Evolutionary conservation across 2,329 filamentous ascomycete genomes (phyloP).

Genomic region (Fusarium caatingaense): DNA sequence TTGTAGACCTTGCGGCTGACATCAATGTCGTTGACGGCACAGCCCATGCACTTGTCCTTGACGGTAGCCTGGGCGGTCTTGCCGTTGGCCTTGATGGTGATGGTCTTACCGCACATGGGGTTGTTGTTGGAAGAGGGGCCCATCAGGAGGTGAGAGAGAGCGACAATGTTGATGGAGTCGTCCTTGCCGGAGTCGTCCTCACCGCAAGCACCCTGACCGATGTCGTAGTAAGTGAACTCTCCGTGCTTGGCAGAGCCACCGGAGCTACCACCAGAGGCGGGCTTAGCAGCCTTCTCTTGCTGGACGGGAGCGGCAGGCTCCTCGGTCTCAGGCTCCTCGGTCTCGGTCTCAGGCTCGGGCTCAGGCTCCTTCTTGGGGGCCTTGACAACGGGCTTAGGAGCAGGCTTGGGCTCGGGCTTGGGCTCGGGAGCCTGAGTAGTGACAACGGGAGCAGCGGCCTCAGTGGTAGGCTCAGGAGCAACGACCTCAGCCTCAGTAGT

Average conservation of each 20-base stretch:
- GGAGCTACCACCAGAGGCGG: constrained; percentile 26
- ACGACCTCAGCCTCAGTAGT: constrained; percentile 21
- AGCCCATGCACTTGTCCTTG: constrained; percentile 82
- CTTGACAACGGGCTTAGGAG: constrained; percentile 10
- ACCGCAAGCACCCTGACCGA: constrained; percentile 76
- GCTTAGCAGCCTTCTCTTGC: constrained; percentile 33
- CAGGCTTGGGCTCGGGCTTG: constrained; percentile 18
- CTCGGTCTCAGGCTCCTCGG: constrained; percentile 26
- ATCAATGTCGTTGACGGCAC: constrained; percentile 67
- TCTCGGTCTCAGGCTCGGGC: constrained; percentile 20
- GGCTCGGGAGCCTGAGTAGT: constrained; percentile 35
- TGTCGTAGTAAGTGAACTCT: constrained; percentile 79
- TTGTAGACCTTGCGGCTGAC: constrained; percentile 67
- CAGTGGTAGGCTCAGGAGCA: constrained; percentile 24
- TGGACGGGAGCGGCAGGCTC: constrained; percentile 24
- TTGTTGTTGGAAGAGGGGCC: constrained; percentile 72
- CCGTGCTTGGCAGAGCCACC: constrained; percentile 58
- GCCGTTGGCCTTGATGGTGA: constrained; percentile 72
- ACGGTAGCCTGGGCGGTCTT: constrained; percentile 68
- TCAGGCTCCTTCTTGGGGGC: constrained; percentile 9
- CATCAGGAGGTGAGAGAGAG: constrained; percentile 74
- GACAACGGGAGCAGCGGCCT: constrained; percentile 34
- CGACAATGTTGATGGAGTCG: constrained; percentile 70
- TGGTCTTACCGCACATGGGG: constrained; percentile 75
- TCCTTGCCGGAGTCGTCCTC: constrained; percentile 68